These are phyloP conservation scores for Pelagophyceae sp. DNA, from an alignment of 352 stramenopile species.

Conservation along the genomic window DNA sequence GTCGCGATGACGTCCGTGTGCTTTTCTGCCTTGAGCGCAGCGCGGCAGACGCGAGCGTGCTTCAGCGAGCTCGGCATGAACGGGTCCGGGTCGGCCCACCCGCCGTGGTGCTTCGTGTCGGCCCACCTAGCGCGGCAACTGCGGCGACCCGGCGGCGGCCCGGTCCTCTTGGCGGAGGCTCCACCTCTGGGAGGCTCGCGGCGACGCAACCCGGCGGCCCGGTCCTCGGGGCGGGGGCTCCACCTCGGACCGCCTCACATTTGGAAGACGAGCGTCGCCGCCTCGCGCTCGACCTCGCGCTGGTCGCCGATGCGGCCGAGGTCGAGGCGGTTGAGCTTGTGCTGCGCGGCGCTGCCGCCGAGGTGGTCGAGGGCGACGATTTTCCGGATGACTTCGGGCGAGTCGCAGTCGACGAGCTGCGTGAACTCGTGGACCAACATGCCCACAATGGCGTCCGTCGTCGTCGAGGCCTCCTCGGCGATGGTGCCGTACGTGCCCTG, in stretches of 20 bases:
- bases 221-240: too few species aligned
- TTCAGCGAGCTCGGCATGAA: neutral
- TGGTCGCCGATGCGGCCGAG: neutral
- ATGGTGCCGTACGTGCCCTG: neutral
- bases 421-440: neutral
- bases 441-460: neutral
- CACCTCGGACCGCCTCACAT: too few species aligned
- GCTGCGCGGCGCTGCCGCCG: too few species aligned
- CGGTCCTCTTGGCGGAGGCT: too few species aligned
- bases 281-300: neutral
- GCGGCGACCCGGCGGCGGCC: too few species aligned
- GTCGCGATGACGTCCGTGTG: neutral
- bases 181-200: too few species aligned
- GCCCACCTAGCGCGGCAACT: too few species aligned
- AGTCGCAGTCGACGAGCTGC: neutral
- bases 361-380: neutral
- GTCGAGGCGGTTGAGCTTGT: neutral
- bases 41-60: neutral
- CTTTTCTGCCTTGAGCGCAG: neutral
- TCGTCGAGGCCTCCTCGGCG: neutral
- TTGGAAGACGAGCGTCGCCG: neutral
- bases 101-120: neutral
- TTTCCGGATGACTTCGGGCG: neutral
- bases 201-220: too few species aligned
- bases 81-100: neutral